Base-by-base conservation (phyloP, 2,329 filamentous ascomycete species). In the Colletotrichum cereale region DNA sequence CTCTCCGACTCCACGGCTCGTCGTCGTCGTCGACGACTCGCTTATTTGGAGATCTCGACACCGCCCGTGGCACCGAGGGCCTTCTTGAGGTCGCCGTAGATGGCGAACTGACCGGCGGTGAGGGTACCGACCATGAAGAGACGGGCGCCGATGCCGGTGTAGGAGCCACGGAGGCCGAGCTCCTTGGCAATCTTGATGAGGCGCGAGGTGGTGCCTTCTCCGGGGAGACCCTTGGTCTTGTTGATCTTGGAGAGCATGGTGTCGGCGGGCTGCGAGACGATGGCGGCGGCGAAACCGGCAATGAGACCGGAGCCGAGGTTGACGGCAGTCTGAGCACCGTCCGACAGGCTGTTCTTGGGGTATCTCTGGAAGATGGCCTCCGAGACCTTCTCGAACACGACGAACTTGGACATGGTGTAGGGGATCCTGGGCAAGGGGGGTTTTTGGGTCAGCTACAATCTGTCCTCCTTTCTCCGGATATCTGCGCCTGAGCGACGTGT, bases 221-320 rank as follows among this genome's bases (percentile, higher is more conserved):
- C 94, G 76, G 94, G 93, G 73, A 90, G 87, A 85, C 93, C 94
- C 88, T 94, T 91, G 85, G 92, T 94, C 92, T 96, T 96, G 92
- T 97, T 97, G 89, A 97, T 96, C 90, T 96, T 96, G 86, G 90
- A 93, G 75, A 97, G 91, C 94, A 97, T 97, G 81, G 94, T 97
- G 84, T 97, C 94, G 82, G 94, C 94, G 78, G 94, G 94, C 87
- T 97, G 94, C 74, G 94, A 97, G 82, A 97, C 89, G 78, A 96
- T 82, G 81, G 94, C 94, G 78, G 94, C 94, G 79, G 93, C 94
- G 86, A 97, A 94, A 92, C 94, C 83, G 74, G 83, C 83, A 73
- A 84, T 80, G 74, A 85, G 80, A 82, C 83, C 83, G 71, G 83
- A 83, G 77, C 82, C 83, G 89, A 97, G 88, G 90, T 97, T 96